Evolutionary conservation across 345 rosid species (phyloP), one percentile per base, ranked within the genome.

Genomic region (Aethionema arabicum): DNA sequence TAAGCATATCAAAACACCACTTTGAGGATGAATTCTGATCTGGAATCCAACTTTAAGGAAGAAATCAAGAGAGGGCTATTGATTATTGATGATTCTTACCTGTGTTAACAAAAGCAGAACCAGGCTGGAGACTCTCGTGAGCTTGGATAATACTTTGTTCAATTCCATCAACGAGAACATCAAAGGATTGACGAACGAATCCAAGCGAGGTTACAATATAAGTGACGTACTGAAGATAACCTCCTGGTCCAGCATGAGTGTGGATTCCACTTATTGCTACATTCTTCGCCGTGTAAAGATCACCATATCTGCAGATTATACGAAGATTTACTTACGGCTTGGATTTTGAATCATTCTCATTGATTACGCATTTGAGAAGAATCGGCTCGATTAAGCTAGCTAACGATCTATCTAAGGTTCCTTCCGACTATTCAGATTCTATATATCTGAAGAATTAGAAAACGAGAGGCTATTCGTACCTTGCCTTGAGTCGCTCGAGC

Each of bases 251-350:
- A 33, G 89, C 87, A 74, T 86, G 93, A 29, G 87, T 73, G 66
- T 86, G 93, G 73, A 81, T 82, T 45, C 93, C 93, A 59, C 85
- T 86, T n/a, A 86, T 82, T 5, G 85, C 93, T 30, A 86, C 89
- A 67, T 86, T 86, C 53, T 79, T 60, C 65, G 78, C 84, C 0
- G 86, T 83, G 61, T 86, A 86, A 54, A 83, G 76, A 52, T 83
- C 69, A 3, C 84, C 87, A 60, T 79, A 86, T 76, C 92, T 86
- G 68, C 58, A 61, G 31, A 59, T 41, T 31, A 38, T 12, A 39
- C 56, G 32, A 50, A 12, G 4, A 11, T 8, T 40, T 8, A 40
- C 33, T 40, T 8, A 40, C 33, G 27, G 27, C 44, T 56, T 44
- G 56, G 44, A 45, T 55, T 45, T 32, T 40, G 56, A 29, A 46